Evolutionary conservation across 2,329 filamentous ascomycete genomes (phyloP).

Genomic region (Periconia digitata): DNA sequence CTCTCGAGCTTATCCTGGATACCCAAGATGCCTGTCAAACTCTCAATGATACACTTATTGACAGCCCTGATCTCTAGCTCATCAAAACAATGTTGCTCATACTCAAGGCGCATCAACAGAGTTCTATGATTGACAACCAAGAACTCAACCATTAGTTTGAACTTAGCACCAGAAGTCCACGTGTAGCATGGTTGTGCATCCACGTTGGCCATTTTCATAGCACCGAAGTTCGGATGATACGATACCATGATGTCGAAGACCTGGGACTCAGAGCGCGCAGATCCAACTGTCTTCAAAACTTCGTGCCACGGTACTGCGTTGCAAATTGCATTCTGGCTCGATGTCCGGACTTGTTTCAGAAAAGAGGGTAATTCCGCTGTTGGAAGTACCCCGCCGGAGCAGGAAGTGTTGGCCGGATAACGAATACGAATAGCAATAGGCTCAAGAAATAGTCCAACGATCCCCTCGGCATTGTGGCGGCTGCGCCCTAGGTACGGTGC

Average conservation of each 20-base stretch:
- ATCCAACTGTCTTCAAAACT: background rate
- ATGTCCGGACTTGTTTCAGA: background rate
- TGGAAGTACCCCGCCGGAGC: background rate
- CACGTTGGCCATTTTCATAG: conserved; percentile 2
- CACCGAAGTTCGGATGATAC: background rate
- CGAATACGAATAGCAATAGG: conserved; percentile 5
- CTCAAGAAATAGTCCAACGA: conserved; percentile 6
- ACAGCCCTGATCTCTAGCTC: too few relatives aligned
- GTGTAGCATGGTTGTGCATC: conserved; percentile 9
- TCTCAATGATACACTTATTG: too few relatives aligned
- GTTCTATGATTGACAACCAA: background rate
- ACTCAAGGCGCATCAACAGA: conserved; percentile 13
- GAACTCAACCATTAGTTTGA: conserved; percentile 24
- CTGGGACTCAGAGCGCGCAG: background rate
- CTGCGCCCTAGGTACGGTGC: conserved; percentile 1
- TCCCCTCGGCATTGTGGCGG: background rate
- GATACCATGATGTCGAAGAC: conserved; percentile 4
- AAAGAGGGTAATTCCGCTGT: too few relatives aligned
- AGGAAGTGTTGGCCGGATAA: background rate
- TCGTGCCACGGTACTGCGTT: conserved; percentile 1
- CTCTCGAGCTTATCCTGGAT: too few relatives aligned
- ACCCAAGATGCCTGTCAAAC: too few relatives aligned
- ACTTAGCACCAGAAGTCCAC: conserved; percentile 23
- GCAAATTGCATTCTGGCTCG: background rate
- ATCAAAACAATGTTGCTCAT: conserved; percentile 14